Evolutionary conservation across 768 basidiomycete species (phyloP), one percentile per base, ranked within the genome.

Genomic region (Leccinum aurantiacum): DNA sequence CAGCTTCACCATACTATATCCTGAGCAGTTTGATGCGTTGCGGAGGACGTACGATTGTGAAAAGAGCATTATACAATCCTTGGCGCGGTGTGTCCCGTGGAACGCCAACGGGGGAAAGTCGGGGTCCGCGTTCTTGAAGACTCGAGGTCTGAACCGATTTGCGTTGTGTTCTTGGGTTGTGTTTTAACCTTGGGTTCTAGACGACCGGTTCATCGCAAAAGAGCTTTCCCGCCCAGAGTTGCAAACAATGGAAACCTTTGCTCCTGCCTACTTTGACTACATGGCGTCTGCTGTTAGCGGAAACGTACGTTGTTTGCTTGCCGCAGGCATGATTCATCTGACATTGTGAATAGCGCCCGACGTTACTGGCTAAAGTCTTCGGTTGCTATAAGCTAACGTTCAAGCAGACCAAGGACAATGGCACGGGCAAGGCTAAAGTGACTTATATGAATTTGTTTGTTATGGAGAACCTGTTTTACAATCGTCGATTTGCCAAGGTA

Each of bases 151-250:
- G 79, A 65, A 9, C 10, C 3, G 22, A 24, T 59, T 19, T 53
- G 38, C 27, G 56, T 41, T 54, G 47, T 53, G 37, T n/a, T 9
- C 15, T 31, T 11, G 11, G 24, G 14, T 17, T 44, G 52, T 53
- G 38, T 19, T 19, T 29, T 65, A 2, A 46, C 48, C 14, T 50
- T 50, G 44, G 14, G 24, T 62, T 11, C 17, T 58, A 97, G 96
- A 99, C 69, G 95, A 98, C 72, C 93, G 97, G 6, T 98, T 98
- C 80, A 97, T 99, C 64, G 93, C 96, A 35, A 99, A 99, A 69
- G 96, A 98, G 66, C 83, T 98, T 27, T 96, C 95, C 0, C 83
- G 85, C 59, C 81, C 91, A 31, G 97, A 99, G 69, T 77, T 98
- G 64, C 93, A 96, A 71, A 92, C 93, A 0, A 91, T 98, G 87